Percentiles rank a stretch among this genome's conserved stretches.
These are phyloP conservation scores for Acanthamoeba royreba DNA, from an alignment of 208 protist genomes.

Conservation along the genomic window DNA sequence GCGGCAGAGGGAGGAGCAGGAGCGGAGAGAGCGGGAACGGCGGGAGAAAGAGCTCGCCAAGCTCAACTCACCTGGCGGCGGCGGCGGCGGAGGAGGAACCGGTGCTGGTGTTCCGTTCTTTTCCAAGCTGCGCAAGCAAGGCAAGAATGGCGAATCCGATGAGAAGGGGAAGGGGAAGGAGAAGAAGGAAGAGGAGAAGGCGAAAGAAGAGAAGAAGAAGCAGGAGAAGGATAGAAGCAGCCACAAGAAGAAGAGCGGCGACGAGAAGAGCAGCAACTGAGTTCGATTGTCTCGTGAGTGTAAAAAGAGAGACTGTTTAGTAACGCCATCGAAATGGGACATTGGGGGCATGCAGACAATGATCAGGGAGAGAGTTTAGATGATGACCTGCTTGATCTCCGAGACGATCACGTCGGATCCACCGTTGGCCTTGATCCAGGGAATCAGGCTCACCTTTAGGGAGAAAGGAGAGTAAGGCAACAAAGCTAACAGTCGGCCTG, in stretches of 20 bases:
- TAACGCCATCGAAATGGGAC: too few relatives aligned
- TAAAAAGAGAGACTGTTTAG: neutral
- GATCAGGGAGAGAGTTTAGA: neutral
- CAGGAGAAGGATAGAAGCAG: neutral
- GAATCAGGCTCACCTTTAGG: neutral
- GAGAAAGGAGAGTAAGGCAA: neutral
- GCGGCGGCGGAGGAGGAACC: neutral
- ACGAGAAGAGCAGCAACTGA: neutral
- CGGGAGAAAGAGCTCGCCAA: neutral
- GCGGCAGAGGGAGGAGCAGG: neutral
- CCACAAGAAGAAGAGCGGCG: neutral
- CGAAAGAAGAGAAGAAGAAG: neutral
- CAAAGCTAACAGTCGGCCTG: neutral
- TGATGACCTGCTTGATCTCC: slow-evolving; percentile 50
- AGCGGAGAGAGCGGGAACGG: neutral
- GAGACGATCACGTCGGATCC: slow-evolving; percentile 50
- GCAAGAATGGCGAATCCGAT: neutral
- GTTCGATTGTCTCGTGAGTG: neutral
- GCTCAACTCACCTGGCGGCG: neutral
- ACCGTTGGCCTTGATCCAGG: slow-evolving; percentile 56
- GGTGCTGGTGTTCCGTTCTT: neutral
- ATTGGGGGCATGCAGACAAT: neutral
- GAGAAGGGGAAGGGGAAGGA: neutral
- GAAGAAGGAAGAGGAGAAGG: neutral
- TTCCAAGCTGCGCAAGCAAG: neutral